These are phyloP conservation scores for Amorphotheca resinae DNA, from an alignment of 495 filamentous ascomycete genomes.

Conservation along the genomic window DNA sequence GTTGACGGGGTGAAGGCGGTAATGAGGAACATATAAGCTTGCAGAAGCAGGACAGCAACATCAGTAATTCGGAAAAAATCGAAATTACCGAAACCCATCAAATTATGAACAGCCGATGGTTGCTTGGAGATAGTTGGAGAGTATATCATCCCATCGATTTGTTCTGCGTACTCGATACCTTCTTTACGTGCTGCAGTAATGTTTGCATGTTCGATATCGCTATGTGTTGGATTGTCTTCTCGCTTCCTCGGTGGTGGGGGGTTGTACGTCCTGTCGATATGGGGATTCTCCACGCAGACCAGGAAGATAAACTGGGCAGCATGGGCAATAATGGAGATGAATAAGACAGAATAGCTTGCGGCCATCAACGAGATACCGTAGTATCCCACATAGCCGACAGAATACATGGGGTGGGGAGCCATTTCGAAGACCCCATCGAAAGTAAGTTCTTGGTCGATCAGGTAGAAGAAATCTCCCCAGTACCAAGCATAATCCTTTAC, in stretches of 20 bases:
- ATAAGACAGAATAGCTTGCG: constrained; percentile 90
- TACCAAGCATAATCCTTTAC: constrained; percentile 99
- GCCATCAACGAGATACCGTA: constrained; percentile 99
- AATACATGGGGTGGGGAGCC: constrained; percentile 99
- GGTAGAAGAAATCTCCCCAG: constrained; percentile 99
- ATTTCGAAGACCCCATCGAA: constrained; percentile 99
- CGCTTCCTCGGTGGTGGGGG: constrained; percentile 65
- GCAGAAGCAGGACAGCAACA: constrained; percentile 60
- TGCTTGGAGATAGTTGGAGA: constrained; percentile 13
- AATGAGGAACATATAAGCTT: constrained; percentile 58
- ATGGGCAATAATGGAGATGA: constrained; percentile 92
- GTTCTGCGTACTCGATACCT: constrained; percentile 21
- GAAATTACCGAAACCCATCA: constrained; percentile 69
- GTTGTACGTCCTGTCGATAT: constrained; percentile 98
- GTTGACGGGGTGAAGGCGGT: constrained; percentile 70
- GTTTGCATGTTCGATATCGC: constrained; percentile 26
- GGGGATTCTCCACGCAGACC: constrained; percentile 81
- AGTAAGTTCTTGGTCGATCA: constrained; percentile 93
- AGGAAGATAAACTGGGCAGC: constrained; percentile 91
- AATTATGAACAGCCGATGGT: constrained; percentile 62
- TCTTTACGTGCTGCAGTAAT: constrained; percentile 27
- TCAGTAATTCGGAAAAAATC: constrained; percentile 82
- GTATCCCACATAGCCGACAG: constrained; percentile 93
- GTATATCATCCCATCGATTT: constrained; percentile 1
- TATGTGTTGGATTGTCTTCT: constrained; percentile 25